Base-by-base conservation (phyloP, 257 asterid species). In the Apocynum venetum region DNA sequence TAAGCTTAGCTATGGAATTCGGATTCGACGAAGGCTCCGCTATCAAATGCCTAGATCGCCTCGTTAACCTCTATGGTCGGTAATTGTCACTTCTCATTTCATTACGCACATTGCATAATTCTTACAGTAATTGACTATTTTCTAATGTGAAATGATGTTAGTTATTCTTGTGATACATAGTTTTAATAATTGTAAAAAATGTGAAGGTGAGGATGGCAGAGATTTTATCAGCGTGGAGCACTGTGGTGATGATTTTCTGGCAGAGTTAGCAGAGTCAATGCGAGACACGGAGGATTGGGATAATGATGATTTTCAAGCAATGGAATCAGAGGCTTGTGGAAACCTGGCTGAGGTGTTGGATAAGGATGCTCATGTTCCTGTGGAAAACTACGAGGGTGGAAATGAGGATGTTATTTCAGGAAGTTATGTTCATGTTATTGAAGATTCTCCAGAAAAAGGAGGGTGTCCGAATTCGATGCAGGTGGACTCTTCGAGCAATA, bases 221-320 rank as follows among this genome's bases (percentile, higher is more conserved):
- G 92, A 89, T 44, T 93, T 93, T 81, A 87, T 95, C 86, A 83
- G 89, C 8, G 98, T 95, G 86, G 98, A 95, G 84, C 86, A 82
- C 74, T 95, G 97, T 31, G 97, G 99, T 41, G 99, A 93, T 82
- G 98, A 95, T 80, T 95, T 82, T 82, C 87, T 95, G 80, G 94
- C 96, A 76, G 88, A 93, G n/a, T 89, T 95, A 79, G 98, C 96
- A 56, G 99, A 95, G 65, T 87, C 84, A 31, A 84, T 90, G 88
- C 90, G 85, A 79, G 90, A 90, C 75, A 77, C 87, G 12, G 97
- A 93, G 91, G 99, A 95, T 76, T 95, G 99, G 99, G 99, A 91
- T 76, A 96, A 93, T 85, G 96, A 93, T 81, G 97, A 93, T 85
- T 83, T 88, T 79, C 90, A 89, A 82, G 92, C 92, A 76, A 83